These are phyloP conservation scores for Dothiorella sarmentorum DNA, from an alignment of 2,329 filamentous ascomycete species.

Conservation along the genomic window DNA sequence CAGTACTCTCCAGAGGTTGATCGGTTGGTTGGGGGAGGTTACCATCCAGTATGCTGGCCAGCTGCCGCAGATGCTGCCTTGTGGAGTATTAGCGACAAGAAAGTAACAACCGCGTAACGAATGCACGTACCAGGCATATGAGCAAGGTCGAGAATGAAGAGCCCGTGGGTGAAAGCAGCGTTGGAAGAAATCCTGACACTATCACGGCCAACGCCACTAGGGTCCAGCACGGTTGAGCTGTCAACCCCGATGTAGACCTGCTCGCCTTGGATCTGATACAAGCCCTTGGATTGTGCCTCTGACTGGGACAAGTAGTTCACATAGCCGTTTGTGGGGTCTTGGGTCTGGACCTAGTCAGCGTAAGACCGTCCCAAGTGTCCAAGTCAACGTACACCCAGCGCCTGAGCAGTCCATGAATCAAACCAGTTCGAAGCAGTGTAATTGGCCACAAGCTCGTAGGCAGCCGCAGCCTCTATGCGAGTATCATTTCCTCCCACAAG, in stretches of 20 bases:
- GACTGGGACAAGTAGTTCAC: constrained; percentile 36
- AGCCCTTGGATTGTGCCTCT: constrained; percentile 32
- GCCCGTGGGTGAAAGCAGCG: constrained; percentile 33
- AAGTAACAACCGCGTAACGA: background rate
- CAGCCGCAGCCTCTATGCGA: constrained; percentile 19
- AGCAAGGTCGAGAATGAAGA: constrained; percentile 40
- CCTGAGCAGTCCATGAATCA: constrained; percentile 34
- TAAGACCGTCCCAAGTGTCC: background rate
- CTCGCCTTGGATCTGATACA: constrained; percentile 31
- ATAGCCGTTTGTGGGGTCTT: constrained; percentile 37
- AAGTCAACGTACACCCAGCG: constrained; percentile 23
- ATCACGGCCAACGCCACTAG: constrained; percentile 34
- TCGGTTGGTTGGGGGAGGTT: too few relatives aligned
- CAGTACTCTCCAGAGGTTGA: too few relatives aligned
- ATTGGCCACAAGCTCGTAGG: constrained; percentile 32
- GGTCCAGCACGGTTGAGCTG: constrained; percentile 28
- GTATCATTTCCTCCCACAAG: background rate
- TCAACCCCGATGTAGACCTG: constrained; percentile 42
- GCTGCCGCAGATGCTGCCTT: constrained; percentile 29
- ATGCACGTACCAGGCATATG: constrained; percentile 35
- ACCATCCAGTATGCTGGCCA: constrained; percentile 40
- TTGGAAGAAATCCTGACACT: constrained; percentile 38
- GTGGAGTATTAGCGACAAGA: background rate
- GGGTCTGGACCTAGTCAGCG: constrained; percentile 24
- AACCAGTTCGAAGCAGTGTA: constrained; percentile 40